Base-by-base conservation (phyloP, 192 early-diverging fungal species). In the Gaertneriomyces sp. region DNA sequence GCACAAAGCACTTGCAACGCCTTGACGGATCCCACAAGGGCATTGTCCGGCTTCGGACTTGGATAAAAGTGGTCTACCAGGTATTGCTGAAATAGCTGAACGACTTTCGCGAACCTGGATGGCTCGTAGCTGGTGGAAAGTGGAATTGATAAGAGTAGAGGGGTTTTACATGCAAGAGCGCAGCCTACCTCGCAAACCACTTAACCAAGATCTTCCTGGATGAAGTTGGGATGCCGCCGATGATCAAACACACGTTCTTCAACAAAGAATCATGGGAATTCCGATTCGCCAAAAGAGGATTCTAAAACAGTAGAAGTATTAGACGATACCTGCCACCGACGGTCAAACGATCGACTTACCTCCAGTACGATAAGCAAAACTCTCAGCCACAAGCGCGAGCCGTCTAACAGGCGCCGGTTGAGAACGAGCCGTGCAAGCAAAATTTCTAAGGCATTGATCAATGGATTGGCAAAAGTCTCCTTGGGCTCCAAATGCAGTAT, bases 371-470 rank as follows among this genome's bases (percentile, higher is more conserved):
- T 72, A 14, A 79, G 42, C 25, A 33, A 33, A 33, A 33, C 25
- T 33, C 25, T 33, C 2, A 33, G 25, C 54, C 51, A 11, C n/a
- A 74, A 69, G 7, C 61, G 56, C 16, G 69, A 61, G 10, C 57
- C 52, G 16, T 76, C 73, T 45, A 80, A 73, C 59, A 20, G 66
- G 56, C 19, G 55, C 16, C 66, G 5, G 54, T 81, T 81, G 54
- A 81, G 57, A 11, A 77, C 70, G 43, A 88, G 61, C 20, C 73
- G 61, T 16, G 87, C 79, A 20, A 87, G 64, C 1, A 85, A 58
- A 17, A 81, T 68, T 63, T 88, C 87, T 5, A 88, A 68, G 1
- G 81, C 78, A 54, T 80, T 80, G 47, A 78, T 71, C 9, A 88
- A 64, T 5, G 74, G 67, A 16, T 53, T 63, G 14, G 67, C 41